These are phyloP conservation scores for Atkinsonella texensis DNA, from an alignment of 2,329 filamentous ascomycete species.

Conservation along the genomic window DNA sequence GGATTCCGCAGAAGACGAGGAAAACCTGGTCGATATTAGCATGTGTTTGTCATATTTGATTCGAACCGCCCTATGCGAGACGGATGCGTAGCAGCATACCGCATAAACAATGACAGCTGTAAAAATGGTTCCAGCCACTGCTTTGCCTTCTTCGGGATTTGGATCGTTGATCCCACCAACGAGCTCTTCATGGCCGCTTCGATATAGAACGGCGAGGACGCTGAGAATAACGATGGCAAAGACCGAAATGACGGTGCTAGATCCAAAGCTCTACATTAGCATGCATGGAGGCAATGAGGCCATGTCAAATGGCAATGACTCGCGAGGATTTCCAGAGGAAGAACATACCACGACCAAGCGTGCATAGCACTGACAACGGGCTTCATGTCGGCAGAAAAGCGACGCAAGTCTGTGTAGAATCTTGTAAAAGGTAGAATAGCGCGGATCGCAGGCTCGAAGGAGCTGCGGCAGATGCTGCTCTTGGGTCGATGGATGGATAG, in stretches of 20 bases:
- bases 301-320: background rate
- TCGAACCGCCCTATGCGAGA: too few species aligned
- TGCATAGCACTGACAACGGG: slow-evolving; percentile 83
- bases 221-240: slow-evolving; percentile 56
- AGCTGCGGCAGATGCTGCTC: background rate
- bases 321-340: background rate
- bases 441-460: background rate
- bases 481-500: background rate
- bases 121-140: slow-evolving; percentile 77
- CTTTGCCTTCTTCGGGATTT: slow-evolving; percentile 59
- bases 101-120: slow-evolving; percentile 78
- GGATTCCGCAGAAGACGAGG: slow-evolving; percentile 81
- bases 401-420: background rate
- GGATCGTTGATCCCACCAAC: slow-evolving; percentile 64
- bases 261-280: slow-evolving; percentile 12
- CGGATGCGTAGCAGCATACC: slow-evolving; percentile 43
- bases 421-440: background rate
- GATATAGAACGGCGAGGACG: slow-evolving; percentile 59
- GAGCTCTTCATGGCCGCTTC: slow-evolving; percentile 69
- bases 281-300: background rate
- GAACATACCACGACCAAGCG: slow-evolving; percentile 82
- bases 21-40: slow-evolving; percentile 49
- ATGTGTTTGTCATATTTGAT: background rate
- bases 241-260: slow-evolving; percentile 59
- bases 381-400: slow-evolving; percentile 59